phyloP scores from a whole-genome alignment of 1,139 yeast species.

The Pichia sp. region DNA sequence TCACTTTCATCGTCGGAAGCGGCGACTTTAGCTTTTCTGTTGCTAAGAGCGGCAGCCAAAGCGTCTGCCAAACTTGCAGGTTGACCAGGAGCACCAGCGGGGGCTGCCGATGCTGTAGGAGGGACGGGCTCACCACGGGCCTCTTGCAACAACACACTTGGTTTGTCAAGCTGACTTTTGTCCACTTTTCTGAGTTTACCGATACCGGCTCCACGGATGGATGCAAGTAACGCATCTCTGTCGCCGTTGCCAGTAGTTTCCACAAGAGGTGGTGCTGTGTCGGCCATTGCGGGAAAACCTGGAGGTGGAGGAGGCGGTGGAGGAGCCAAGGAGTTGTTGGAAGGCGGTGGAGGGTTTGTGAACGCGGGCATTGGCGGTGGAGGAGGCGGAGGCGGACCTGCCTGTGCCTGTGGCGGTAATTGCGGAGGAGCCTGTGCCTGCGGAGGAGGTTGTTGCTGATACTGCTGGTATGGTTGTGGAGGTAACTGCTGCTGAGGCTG shows the following conservation, averaged over 20 bases:
- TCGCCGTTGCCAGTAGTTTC: constrained; percentile 43
- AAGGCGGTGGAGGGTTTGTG: constrained; percentile 15
- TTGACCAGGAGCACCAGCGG: constrained; percentile 39
- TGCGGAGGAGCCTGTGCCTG: constrained; percentile 11
- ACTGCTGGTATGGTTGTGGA: constrained; percentile 2
- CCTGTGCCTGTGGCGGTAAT: background rate
- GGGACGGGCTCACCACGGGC: constrained; percentile 53
- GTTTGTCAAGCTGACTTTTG: constrained; percentile 75
- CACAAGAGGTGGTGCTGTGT: constrained; percentile 19
- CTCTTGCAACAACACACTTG: constrained; percentile 67
- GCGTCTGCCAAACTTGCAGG: constrained; percentile 48
- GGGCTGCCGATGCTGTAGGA: constrained; percentile 27
- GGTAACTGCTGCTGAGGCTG: background rate
- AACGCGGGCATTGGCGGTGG: constrained; percentile 18
- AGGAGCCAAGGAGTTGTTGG: background rate
- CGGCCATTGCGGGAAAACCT: constrained; percentile 18
- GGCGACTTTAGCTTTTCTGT: constrained; percentile 78
- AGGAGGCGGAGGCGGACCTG: constrained; percentile 23
- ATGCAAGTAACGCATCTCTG: constrained; percentile 80
- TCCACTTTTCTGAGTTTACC: constrained; percentile 71
- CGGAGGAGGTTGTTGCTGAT: constrained; percentile 5
- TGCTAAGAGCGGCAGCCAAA: constrained; percentile 76
- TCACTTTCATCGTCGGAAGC: constrained; percentile 85
- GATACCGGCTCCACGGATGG: constrained; percentile 76
- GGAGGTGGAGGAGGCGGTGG: constrained; percentile 23